phyloP scores from a whole-genome alignment of 441 rosid genomes.

The Bocquillonia castaneifolia region DNA sequence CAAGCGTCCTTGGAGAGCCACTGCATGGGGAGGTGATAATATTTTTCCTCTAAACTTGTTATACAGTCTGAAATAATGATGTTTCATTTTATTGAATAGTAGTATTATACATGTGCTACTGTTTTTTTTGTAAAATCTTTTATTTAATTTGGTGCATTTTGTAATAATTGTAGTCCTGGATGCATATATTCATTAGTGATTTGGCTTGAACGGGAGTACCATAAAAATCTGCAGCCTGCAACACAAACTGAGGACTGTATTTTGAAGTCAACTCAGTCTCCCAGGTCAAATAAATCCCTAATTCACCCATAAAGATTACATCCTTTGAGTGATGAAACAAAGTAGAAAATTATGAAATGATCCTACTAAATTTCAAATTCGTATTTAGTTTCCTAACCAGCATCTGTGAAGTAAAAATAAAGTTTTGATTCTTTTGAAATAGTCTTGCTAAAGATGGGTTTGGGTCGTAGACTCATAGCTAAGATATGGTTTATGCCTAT shows the following conservation, averaged over 20 bases:
- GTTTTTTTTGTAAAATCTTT: not conserved
- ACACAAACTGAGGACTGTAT: not conserved
- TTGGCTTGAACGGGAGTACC: not conserved
- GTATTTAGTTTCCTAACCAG: not conserved
- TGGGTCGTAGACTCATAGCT: not conserved
- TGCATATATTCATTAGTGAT: not conserved
- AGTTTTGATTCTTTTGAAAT: not conserved
- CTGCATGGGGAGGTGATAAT: constrained; percentile 90
- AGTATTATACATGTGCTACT: not conserved
- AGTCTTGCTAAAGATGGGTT: not conserved
- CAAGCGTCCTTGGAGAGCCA: constrained; percentile 97
- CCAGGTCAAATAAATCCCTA: not conserved
- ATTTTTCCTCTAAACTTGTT: constrained; percentile 1
- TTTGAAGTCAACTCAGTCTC: not conserved
- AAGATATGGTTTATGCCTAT: not conserved
- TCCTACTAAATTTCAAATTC: not conserved
- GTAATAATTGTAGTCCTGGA: not conserved
- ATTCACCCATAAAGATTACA: not conserved
- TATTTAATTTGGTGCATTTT: not conserved
- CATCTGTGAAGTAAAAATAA: not conserved
- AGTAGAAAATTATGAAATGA: not conserved
- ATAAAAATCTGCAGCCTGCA: not conserved
- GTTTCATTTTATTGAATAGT: not conserved
- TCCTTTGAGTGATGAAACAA: not conserved
- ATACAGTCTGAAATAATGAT: not conserved